These are phyloP conservation scores for Panicum virgatum DNA, from an alignment of 202 grass and related monocot species.

Conservation along the genomic window DNA sequence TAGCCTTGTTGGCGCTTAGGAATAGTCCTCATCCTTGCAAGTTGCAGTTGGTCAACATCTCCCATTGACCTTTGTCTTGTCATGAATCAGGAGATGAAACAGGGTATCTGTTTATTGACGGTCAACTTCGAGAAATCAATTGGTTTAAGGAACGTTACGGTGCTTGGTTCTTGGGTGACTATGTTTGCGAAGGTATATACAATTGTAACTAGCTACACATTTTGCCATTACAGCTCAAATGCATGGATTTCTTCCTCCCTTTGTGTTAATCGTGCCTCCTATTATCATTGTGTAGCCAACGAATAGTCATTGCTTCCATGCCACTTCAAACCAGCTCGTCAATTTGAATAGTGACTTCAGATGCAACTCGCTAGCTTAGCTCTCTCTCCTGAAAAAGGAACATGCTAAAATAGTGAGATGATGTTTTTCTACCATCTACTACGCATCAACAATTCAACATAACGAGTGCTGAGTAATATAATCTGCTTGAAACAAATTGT, in stretches of 20 bases:
- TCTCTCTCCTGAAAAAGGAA: not conserved
- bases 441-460: not conserved
- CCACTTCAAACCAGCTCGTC: not conserved
- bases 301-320: not conserved
- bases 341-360: not conserved
- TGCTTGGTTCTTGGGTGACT: conserved; percentile 95
- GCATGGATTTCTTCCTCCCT: not conserved
- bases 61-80: conserved; percentile 8
- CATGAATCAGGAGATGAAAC: conserved; percentile 63
- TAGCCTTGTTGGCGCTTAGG: not conserved
- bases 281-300: not conserved
- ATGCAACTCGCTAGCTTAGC: not conserved
- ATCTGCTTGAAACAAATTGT: not conserved
- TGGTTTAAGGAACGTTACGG: conserved; percentile 93
- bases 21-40: not conserved
- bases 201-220: not conserved
- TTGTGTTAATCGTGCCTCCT: not conserved
- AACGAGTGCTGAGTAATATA: not conserved
- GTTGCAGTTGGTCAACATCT: not conserved
- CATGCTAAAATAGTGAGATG: not conserved
- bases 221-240: conserved; percentile 10
- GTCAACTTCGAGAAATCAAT: conserved; percentile 70
- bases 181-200: conserved; percentile 84
- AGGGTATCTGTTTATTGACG: conserved; percentile 65
- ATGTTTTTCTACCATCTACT: conserved; percentile 5